These are phyloP conservation scores for Diaporthe amygdali DNA, from an alignment of 2,329 filamentous ascomycete genomes.

Conservation along the genomic window DNA sequence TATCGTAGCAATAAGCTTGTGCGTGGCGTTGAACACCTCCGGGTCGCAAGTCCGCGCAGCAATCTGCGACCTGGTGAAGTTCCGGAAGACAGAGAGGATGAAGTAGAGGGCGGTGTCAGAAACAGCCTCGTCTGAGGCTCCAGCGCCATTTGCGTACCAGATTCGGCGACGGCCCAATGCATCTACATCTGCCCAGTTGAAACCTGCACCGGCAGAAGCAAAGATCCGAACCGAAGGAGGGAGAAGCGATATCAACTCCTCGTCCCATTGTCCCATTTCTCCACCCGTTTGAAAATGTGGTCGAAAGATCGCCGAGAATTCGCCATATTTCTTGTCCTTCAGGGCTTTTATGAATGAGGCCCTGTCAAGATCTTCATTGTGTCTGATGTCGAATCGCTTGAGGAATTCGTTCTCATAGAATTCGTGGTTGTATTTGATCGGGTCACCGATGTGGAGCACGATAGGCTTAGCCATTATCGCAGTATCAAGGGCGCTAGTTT, in stretches of 20 bases:
- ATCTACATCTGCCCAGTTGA: conserved; percentile 62
- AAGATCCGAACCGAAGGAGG: conserved; percentile 61
- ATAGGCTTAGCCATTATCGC: conserved; percentile 34
- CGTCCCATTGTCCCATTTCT: conserved; percentile 32
- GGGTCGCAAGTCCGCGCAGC: conserved; percentile 50
- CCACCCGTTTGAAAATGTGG: conserved; percentile 31
- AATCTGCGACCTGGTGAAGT: conserved; percentile 52
- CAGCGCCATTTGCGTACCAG: conserved; percentile 50
- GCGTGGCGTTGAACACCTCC: conserved; percentile 45
- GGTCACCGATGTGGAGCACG: conserved; percentile 50
- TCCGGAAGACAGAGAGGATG: conserved; percentile 53
- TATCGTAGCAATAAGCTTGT: conserved; percentile 48
- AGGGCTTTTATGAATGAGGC: conserved; percentile 46
- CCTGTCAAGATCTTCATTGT: conserved; percentile 37
- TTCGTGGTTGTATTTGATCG: conserved; percentile 52
- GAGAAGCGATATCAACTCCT: conserved; percentile 48
- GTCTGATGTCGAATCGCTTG: conserved; percentile 26
- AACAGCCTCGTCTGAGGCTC: conserved; percentile 48
- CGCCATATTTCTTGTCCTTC: conserved; percentile 50
- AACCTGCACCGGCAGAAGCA: conserved; percentile 62
- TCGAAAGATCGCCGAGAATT: conserved; percentile 41
- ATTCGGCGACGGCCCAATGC: conserved; percentile 42
- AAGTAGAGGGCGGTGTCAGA: conserved; percentile 48
- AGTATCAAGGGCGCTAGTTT: not conserved
- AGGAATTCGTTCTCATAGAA: conserved; percentile 44